Evolutionary conservation across 2,329 filamentous ascomycete species (phyloP).

Genomic region (Alternaria infectoria): DNA sequence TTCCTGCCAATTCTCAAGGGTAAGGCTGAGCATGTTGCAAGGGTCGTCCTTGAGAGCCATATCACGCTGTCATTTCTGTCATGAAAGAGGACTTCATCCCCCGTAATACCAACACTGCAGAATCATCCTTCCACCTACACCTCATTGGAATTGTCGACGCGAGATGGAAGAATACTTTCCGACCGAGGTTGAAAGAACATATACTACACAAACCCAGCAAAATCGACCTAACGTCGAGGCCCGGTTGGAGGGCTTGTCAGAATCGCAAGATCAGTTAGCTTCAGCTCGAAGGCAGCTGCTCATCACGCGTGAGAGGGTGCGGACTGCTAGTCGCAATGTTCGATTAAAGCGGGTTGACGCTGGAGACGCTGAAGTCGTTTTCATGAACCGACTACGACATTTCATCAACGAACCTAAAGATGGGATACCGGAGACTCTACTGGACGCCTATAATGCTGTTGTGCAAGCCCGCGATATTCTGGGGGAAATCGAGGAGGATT

Average conservation of each 20-base stretch:
- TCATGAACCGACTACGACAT: neutral
- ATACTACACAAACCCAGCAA: too few relatives aligned
- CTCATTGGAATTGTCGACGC: too few relatives aligned
- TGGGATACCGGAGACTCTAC: neutral
- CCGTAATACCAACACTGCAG: too few relatives aligned
- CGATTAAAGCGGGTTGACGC: neutral
- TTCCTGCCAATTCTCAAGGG: too few relatives aligned
- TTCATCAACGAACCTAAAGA: neutral
- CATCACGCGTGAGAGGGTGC: neutral
- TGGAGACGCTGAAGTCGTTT: neutral
- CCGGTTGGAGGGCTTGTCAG: neutral
- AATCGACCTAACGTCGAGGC: too few relatives aligned
- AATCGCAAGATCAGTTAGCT: conserved; percentile 5
- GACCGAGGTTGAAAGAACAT: too few relatives aligned
- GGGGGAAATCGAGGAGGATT: conserved; percentile 25
- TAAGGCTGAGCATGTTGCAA: too few relatives aligned
- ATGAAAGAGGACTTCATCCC: too few relatives aligned
- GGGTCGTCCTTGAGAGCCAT: too few relatives aligned
- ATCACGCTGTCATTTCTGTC: too few relatives aligned
- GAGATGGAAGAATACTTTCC: too few relatives aligned
- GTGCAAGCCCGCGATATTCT: conserved; percentile 17
- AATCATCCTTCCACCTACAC: too few relatives aligned
- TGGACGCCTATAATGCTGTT: conserved; percentile 4
- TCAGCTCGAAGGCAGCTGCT: conserved; percentile 6
- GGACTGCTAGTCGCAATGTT: neutral